phyloP scores from a whole-genome alignment of 1,284 basidiomycete genomes.

The Sanghuangporus weigelae region DNA sequence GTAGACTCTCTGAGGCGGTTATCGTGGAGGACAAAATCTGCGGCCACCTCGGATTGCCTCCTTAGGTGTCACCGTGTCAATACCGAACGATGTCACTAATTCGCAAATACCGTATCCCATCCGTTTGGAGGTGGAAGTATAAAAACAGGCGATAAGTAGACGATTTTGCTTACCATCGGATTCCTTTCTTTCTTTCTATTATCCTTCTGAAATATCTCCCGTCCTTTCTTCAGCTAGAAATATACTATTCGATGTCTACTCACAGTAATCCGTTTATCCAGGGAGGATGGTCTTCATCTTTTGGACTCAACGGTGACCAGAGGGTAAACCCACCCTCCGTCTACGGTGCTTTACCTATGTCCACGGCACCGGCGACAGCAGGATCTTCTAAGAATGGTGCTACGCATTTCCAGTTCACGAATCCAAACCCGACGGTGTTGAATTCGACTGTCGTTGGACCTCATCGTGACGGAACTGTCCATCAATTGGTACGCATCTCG shows the following conservation, averaged over 20 bases:
- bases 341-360: slow-evolving; percentile 51
- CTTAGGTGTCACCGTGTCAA: not conserved
- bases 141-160: not conserved
- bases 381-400: slow-evolving; percentile 32
- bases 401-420: slow-evolving; percentile 41
- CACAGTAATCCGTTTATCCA: slow-evolving; percentile 19
- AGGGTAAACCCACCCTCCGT: slow-evolving; percentile 37
- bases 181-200: not conserved
- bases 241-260: slow-evolving; percentile 9
- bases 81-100: not conserved
- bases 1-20: not conserved
- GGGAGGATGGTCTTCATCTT: slow-evolving; percentile 14
- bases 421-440: slow-evolving; percentile 45
- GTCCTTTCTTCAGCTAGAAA: not conserved
- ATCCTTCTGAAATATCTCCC: not conserved
- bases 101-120: not conserved
- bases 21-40: not conserved
- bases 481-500: slow-evolving; percentile 34
- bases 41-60: not conserved
- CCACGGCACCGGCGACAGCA: slow-evolving; percentile 23
- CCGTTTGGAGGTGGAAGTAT: not conserved
- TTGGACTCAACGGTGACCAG: not conserved
- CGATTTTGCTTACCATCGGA: not conserved
- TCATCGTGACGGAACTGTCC: slow-evolving; percentile 26
- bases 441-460: slow-evolving; percentile 50